Base-by-base conservation (phyloP, 78 protist species). In the Dictyostelium firmibasis region DNA sequence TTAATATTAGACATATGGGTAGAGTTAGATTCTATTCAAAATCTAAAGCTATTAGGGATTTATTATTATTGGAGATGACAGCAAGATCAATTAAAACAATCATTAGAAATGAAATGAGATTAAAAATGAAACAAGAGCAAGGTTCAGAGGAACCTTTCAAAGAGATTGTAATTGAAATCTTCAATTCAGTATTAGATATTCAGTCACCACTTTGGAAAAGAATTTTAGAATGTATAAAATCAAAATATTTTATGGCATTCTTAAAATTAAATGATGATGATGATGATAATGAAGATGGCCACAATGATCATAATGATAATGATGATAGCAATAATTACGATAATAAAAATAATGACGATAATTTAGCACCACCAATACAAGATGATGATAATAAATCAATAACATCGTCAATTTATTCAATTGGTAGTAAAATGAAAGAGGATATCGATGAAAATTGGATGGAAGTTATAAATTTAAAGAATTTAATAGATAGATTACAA, bases 1-100 rank as follows among this genome's bases (percentile, higher is more conserved):
- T 95, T 33, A 95, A 95, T 75, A 57, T 95, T 18, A 44, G 97
- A 29, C 91, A 95, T 47, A 89, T 95, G 97, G 97, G 97, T 67
- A 53, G 91, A 53, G 89, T 95, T 23, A 78, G 94, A 29, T 77
- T 31, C 18, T 70, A 75, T 44, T 50, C 92, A 0, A 41, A 47
- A 33, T 60, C 85, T 8, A 35, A 33, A 36, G 18, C 33, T 10
- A 29, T 93, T 6, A 47, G 96, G 14, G 91, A 86, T 82, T 33
- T 83, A 47, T 38, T 95, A 5, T 44, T 89, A 53, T 25, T 95
- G 44, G 93, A 95, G 25, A 95, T 95, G 97, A 53, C 94, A 27
- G 86, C 97, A 11, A 50, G 97, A 35, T 84, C 93, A 53, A 76
- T 86, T 11, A 93, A 93, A 43, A 60, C 72, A 2, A 92, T 92